Evolutionary conservation across 202 grass and related monocot genomes (phyloP).

Genomic region (Hordeum pubiflorum): DNA sequence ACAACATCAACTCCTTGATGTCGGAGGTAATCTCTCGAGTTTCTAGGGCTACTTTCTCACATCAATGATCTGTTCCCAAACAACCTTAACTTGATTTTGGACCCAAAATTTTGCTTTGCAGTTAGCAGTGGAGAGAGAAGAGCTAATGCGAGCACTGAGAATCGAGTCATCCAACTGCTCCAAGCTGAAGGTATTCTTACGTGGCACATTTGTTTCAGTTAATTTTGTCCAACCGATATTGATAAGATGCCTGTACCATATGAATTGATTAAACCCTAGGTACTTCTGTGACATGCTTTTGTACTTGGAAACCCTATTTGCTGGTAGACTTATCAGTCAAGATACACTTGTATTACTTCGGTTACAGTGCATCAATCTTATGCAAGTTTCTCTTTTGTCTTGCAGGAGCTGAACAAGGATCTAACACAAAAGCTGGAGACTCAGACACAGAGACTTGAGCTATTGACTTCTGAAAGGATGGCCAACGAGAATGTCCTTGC

Average conservation of each 20-base stretch:
- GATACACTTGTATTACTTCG: slow-evolving; percentile 6
- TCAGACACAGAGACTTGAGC: slow-evolving; percentile 88
- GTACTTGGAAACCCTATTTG: not conserved
- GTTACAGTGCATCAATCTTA: slow-evolving; percentile 7
- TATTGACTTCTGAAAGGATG: slow-evolving; percentile 69
- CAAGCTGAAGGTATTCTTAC: slow-evolving; percentile 77
- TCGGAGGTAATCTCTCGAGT: slow-evolving; percentile 51
- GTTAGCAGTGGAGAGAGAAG: slow-evolving; percentile 96
- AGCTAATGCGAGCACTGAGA: slow-evolving; percentile 72
- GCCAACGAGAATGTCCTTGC: slow-evolving; percentile 53
- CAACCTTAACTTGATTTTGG: slow-evolving; percentile 17
- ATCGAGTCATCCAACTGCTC: slow-evolving; percentile 97
- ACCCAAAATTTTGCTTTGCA: slow-evolving; percentile 38
- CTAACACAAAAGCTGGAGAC: slow-evolving; percentile 83
- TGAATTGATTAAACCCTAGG: not conserved
- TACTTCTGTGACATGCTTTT: not conserved
- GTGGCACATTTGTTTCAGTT: slow-evolving; percentile 5
- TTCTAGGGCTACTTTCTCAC: not conserved
- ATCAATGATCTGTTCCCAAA: not conserved
- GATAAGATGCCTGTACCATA: slow-evolving; percentile 8
- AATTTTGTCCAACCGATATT: slow-evolving; percentile 8
- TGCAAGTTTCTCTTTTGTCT: slow-evolving; percentile 25
- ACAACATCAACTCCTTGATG: slow-evolving; percentile 82
- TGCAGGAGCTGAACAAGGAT: slow-evolving; percentile 83
- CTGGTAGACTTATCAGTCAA: not conserved